Evolutionary conservation across 163 green algal species (phyloP).

Genomic region (Coccomyxa subellipsoidea): DNA sequence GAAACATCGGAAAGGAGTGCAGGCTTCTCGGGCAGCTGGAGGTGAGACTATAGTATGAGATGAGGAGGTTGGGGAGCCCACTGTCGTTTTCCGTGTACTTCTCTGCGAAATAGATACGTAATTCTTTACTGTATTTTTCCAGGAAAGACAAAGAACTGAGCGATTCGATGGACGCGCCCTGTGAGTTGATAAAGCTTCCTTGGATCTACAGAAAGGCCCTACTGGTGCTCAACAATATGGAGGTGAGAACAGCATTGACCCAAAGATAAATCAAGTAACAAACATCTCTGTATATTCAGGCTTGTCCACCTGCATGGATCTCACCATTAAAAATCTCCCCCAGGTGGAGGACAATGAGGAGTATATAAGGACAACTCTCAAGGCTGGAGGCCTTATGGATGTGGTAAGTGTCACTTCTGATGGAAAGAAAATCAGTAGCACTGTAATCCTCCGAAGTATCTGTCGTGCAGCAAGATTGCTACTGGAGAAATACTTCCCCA

Average conservation of each 20-base stretch:
- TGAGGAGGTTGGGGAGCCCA: too few relatives aligned
- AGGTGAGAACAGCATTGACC: too few relatives aligned
- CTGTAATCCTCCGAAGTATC: conserved; percentile 1
- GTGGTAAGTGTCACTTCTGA: conserved; percentile 22
- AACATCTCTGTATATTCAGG: too few relatives aligned
- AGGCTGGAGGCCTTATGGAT: conserved; percentile 50
- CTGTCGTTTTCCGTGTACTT: too few relatives aligned
- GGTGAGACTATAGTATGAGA: not conserved
- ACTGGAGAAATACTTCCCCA: too few relatives aligned
- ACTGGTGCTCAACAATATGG: conserved; percentile 28
- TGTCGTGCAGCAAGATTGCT: too few relatives aligned
- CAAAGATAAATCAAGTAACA: too few relatives aligned
- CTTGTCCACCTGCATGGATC: too few relatives aligned
- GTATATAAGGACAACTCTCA: conserved; percentile 35
- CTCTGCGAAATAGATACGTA: too few relatives aligned
- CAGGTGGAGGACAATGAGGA: conserved; percentile 32
- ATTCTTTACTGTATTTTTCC: too few relatives aligned
- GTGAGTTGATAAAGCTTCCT: conserved; percentile 35
- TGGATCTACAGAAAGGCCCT: conserved; percentile 36
- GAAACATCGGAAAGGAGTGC: not conserved
- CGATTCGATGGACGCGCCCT: conserved; percentile 31
- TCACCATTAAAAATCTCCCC: too few relatives aligned
- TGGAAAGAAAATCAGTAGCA: conserved; percentile 27
- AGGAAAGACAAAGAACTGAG: conserved; percentile 20
- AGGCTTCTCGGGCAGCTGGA: not conserved